Conservation (phyloP, 75 land plant species). For the Picea glauca region DNA sequence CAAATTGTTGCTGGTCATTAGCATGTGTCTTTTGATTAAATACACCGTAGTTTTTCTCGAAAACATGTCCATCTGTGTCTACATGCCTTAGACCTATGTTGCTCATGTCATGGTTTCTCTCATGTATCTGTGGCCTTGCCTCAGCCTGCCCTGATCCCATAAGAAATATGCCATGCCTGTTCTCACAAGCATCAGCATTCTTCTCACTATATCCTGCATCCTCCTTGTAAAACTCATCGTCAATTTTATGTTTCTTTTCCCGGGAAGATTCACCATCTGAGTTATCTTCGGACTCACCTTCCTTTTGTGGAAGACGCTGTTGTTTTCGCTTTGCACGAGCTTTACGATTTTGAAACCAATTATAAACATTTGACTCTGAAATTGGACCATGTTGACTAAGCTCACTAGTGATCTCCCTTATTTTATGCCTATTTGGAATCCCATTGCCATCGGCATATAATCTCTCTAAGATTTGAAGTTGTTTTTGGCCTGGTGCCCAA, state of each 20-base stretch:
- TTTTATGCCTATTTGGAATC: constrained; percentile 46
- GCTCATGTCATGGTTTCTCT: not conserved
- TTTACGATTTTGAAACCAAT: constrained; percentile 57
- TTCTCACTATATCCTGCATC: constrained; percentile 20
- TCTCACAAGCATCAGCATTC: constrained; percentile 14
- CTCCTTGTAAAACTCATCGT: constrained; percentile 16
- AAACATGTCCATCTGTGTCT: not conserved
- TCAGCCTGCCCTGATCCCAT: not conserved
- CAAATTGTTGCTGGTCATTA: not conserved
- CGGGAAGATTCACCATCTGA: constrained; percentile 33
- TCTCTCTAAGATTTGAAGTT: constrained; percentile 45
- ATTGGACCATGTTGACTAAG: constrained; percentile 46
- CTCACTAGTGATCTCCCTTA: constrained; percentile 45
- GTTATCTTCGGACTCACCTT: constrained; percentile 41
- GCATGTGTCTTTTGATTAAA: not conserved
- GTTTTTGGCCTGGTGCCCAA: constrained; percentile 48
- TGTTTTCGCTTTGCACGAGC: constrained; percentile 50
- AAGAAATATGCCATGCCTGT: not conserved
- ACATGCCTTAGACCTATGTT: not conserved
- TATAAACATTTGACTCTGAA: constrained; percentile 48
- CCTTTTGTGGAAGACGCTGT: constrained; percentile 28
- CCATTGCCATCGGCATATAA: constrained; percentile 36
- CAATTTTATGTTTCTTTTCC: constrained; percentile 25
- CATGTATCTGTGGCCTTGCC: not conserved
- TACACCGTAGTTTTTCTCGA: not conserved